phyloP scores from a whole-genome alignment of 805 yeast species.

The Wickerhamiella spandovensis region DNA sequence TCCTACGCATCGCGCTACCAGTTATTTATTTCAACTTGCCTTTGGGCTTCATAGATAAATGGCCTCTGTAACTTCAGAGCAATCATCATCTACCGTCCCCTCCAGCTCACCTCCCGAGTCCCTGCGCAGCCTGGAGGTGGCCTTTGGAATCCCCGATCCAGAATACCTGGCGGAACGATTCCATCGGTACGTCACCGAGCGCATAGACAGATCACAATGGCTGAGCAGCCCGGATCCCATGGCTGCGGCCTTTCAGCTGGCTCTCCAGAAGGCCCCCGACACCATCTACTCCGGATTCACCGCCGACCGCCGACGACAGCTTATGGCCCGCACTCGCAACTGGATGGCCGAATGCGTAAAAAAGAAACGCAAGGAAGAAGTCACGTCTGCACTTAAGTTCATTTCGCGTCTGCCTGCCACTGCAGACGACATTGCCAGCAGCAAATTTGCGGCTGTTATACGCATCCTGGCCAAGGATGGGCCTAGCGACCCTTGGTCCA shows the following conservation, averaged over 20 bases:
- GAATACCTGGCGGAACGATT: neutral
- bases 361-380: constrained; percentile 2
- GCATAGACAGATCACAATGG: constrained; percentile 8
- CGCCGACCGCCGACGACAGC: neutral
- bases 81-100: neutral
- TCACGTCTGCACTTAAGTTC: constrained; percentile 7
- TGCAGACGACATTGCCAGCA: constrained; percentile 5
- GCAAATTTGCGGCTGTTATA: constrained; percentile 5
- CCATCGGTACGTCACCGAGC: constrained; percentile 1
- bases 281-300: constrained; percentile 3
- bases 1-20: neutral
- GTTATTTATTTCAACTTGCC: neutral
- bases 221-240: constrained; percentile 13
- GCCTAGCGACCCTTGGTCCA: neutral
- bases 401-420: constrained; percentile 5
- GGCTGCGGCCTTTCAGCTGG: constrained; percentile 5
- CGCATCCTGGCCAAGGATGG: neutral
- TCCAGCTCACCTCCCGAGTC: neutral
- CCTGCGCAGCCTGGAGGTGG: neutral
- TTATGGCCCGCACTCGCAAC: constrained; percentile 13
- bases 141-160: neutral
- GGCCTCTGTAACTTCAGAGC: neutral
- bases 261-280: constrained; percentile 4
- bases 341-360: constrained; percentile 12
- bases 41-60: neutral